Evolutionary conservation across 768 basidiomycete species (phyloP), one percentile per base, ranked within the genome.

Genomic region (Termitomyces sp.): DNA sequence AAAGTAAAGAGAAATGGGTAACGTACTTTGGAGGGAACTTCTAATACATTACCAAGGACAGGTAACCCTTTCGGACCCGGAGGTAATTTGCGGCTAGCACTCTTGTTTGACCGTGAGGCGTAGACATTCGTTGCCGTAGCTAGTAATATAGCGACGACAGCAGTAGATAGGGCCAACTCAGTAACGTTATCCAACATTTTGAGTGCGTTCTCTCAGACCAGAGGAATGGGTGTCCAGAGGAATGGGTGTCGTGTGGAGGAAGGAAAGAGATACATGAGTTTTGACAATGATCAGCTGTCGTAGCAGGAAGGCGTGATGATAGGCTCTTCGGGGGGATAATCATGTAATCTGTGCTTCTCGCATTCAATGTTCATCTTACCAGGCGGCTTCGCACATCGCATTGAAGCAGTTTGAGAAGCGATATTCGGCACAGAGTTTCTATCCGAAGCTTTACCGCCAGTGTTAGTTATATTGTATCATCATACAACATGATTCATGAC

Each of bases 31-130:
- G 56, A 49, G 5, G 56, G 56, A 27, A 57, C 56, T 44, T 57
- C 47, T 25, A 57, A 44, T 5, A 57, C 49, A 32, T 52, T 57
- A 29, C 56, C 49, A 21, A 57, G 43, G 17, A 52, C 52, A 2
- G 56, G 56, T 37, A 57, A 29, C 6, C 56, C 56, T 23, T 27
- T 37, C 3, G 56, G 50, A 27, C 56, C 50, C n/a, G 56, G 50
- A 25, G 43, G 49, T 5, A 52, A 42, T 37, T 52, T 52, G 1
- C 43, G 43, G 14, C 42, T 34, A 34, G 32, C 27, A 17, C 37
- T 42, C n/a, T 38, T 41, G 16, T 17, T 37, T 19, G 37, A 47
- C 5, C 35, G 42, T 5, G 42, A 32, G 34, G n/a, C 8, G 16
- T 57, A 52, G 32, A 38, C 35, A 4, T 19, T 27, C 14, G 35